These are phyloP conservation scores for Phyllostachys edulis DNA, from an alignment of 176 grass and related monocot species.

Conservation along the genomic window DNA sequence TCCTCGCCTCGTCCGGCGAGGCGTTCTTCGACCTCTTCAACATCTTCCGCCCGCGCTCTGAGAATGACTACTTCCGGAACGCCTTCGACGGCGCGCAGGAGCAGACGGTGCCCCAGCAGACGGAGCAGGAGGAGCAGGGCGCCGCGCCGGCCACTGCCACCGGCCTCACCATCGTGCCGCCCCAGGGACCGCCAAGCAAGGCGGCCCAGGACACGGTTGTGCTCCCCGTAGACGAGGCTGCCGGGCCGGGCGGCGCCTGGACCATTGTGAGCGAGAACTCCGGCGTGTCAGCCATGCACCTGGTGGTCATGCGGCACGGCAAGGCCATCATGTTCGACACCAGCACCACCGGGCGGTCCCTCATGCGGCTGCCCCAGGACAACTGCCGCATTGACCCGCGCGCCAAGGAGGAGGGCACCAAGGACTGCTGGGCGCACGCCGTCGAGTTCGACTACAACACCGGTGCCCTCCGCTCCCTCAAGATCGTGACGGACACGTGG, in stretches of 20 bases:
- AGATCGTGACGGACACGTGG: constrained; percentile 63
- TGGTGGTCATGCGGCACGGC: constrained; percentile 52
- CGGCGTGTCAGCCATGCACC: constrained; percentile 70
- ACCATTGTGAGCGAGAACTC: constrained; percentile 51
- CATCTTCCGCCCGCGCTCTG: constrained; percentile 26
- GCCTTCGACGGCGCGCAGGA: constrained; percentile 26
- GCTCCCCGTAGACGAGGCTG: not conserved
- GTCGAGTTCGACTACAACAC: constrained; percentile 58
- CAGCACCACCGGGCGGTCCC: constrained; percentile 34
- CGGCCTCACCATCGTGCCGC: constrained; percentile 43
- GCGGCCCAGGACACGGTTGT: not conserved
- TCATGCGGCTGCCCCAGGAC: constrained; percentile 37
- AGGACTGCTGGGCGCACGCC: constrained; percentile 62
- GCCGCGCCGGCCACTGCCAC: constrained; percentile 34
- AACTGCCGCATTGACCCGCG: constrained; percentile 58
- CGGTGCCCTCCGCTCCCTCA: constrained; percentile 50
- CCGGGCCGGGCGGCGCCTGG: constrained; percentile 27
- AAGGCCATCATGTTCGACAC: constrained; percentile 69
- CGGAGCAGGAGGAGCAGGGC: constrained; percentile 43
- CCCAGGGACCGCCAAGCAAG: constrained; percentile 17
- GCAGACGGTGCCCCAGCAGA: not conserved
- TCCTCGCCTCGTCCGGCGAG: constrained; percentile 26
- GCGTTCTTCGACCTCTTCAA: constrained; percentile 47
- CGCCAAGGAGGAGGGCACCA: constrained; percentile 12
- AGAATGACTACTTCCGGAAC: constrained; percentile 30